Evolutionary conservation across 768 basidiomycete genomes (phyloP).

Genomic region (Royoungia palumana): DNA sequence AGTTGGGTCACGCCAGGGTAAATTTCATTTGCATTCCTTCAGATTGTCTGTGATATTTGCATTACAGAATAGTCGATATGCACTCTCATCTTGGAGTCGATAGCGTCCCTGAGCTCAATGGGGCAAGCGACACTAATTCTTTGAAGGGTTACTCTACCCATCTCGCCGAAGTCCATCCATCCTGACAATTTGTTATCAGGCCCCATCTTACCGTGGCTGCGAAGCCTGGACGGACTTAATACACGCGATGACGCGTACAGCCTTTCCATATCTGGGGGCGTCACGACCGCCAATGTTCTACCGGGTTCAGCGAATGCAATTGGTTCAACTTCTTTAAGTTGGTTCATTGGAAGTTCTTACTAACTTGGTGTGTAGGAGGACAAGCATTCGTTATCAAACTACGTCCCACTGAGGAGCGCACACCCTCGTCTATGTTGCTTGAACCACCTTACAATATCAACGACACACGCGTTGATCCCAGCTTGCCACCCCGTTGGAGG

Average conservation of each 20-base stretch:
- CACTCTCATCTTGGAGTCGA: slow-evolving; percentile 80
- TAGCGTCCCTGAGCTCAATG: slow-evolving; percentile 52
- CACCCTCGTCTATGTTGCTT: slow-evolving; percentile 76
- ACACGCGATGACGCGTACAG: slow-evolving; percentile 77
- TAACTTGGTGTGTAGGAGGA: slow-evolving; percentile 51
- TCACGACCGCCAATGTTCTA: slow-evolving; percentile 79
- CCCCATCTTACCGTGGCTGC: slow-evolving; percentile 71
- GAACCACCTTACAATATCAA: slow-evolving; percentile 74
- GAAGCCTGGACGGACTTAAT: slow-evolving; percentile 81
- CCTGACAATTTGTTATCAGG: slow-evolving; percentile 24
- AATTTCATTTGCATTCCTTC: slow-evolving; percentile 19
- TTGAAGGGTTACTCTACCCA: slow-evolving; percentile 36
- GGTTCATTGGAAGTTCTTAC: slow-evolving; percentile 2
- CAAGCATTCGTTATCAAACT: slow-evolving; percentile 88
- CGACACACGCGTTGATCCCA: slow-evolving; percentile 37
- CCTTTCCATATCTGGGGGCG: slow-evolving; percentile 80
- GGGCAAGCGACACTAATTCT: slow-evolving; percentile 62
- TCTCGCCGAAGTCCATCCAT: background rate
- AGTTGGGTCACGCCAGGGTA: slow-evolving; percentile 72
- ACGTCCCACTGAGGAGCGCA: slow-evolving; percentile 70
- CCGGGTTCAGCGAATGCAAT: slow-evolving; percentile 77
- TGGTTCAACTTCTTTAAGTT: slow-evolving; percentile 41
- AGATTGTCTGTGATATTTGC: slow-evolving; percentile 31
- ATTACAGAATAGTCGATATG: slow-evolving; percentile 52
- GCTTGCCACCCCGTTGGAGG: slow-evolving; percentile 60